Percentiles rank a stretch among this genome's conserved stretches.
Conservation (phyloP, 2,329 filamentous ascomycete genomes). For the Sarocladium kiliense region DNA sequence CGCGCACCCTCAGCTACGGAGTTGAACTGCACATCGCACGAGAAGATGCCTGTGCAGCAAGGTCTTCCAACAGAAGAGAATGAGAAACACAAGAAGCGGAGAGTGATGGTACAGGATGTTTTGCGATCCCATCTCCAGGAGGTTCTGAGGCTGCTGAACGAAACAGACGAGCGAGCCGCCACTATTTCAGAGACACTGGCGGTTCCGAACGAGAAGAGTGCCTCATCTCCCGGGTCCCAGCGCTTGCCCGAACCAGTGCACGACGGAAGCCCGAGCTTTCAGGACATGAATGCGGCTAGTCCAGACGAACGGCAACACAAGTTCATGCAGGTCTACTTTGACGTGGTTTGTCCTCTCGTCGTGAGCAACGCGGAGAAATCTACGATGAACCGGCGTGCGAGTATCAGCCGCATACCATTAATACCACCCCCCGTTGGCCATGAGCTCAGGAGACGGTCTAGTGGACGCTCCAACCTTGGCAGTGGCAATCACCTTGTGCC, state of each 20-base stretch:
- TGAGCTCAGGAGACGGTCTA: slow-evolving; percentile 16
- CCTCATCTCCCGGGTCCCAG: slow-evolving; percentile 7
- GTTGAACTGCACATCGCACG: neutral
- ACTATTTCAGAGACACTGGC: slow-evolving; percentile 11
- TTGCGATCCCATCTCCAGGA: slow-evolving; percentile 45
- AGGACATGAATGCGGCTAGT: slow-evolving; percentile 40
- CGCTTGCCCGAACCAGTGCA: neutral
- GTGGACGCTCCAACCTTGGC: slow-evolving; percentile 15
- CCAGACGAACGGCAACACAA: slow-evolving; percentile 43
- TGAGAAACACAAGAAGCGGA: neutral
- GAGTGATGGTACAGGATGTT: slow-evolving; percentile 37
- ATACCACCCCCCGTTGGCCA: slow-evolving; percentile 19
- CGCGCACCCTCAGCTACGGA: slow-evolving; percentile 12
- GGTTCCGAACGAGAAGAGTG: neutral
- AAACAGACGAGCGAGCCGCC: slow-evolving; percentile 24
- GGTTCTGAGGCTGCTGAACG: slow-evolving; percentile 41
- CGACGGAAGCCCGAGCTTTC: slow-evolving; percentile 24
- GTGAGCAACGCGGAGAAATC: slow-evolving; percentile 24
- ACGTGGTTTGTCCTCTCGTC: slow-evolving; percentile 35
- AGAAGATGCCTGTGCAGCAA: too few relatives aligned
- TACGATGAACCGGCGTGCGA: slow-evolving; percentile 11
- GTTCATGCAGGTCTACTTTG: slow-evolving; percentile 50
- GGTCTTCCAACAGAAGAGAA: neutral
- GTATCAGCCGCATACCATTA: slow-evolving; percentile 19
- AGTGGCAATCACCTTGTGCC: neutral